Conservation (phyloP, 2,329 filamentous ascomycete genomes). For the Nothophaeocryptopus gaeumannii region DNA sequence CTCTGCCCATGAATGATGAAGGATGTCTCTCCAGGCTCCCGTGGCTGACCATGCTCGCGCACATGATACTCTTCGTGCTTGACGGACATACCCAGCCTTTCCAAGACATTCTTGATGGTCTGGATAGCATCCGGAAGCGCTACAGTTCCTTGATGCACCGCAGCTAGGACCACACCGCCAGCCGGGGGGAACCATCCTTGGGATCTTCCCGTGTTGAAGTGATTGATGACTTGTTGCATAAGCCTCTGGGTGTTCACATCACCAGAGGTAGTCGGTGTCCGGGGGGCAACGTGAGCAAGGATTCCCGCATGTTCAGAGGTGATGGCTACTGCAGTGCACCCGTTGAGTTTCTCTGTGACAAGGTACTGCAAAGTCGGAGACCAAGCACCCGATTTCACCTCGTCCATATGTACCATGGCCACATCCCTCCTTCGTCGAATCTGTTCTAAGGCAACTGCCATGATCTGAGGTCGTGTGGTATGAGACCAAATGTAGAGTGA, state of each 20-base stretch:
- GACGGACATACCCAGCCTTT: neutral
- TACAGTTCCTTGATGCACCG: neutral
- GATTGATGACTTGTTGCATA: neutral
- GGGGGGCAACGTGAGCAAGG: slow-evolving; percentile 2
- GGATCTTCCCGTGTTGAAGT: neutral
- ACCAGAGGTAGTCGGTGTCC: neutral
- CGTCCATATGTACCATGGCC: neutral
- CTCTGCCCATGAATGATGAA: neutral
- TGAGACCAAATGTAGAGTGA: too few species aligned
- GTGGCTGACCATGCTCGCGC: neutral
- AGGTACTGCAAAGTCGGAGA: neutral
- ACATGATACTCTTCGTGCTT: neutral
- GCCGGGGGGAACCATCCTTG: neutral
- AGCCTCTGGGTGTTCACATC: neutral
- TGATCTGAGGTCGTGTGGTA: too few species aligned
- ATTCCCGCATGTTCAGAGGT: neutral
- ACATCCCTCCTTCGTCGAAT: too few species aligned
- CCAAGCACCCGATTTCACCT: neutral
- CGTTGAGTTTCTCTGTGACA: neutral
- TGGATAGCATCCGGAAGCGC: neutral
- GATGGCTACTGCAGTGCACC: slow-evolving; percentile 1
- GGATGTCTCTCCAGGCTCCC: slow-evolving; percentile 1
- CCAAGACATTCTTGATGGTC: neutral
- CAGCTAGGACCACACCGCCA: neutral
- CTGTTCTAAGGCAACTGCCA: too few species aligned